Conservation (phyloP, 306 rosid genomes). For the Quercus rubra region DNA sequence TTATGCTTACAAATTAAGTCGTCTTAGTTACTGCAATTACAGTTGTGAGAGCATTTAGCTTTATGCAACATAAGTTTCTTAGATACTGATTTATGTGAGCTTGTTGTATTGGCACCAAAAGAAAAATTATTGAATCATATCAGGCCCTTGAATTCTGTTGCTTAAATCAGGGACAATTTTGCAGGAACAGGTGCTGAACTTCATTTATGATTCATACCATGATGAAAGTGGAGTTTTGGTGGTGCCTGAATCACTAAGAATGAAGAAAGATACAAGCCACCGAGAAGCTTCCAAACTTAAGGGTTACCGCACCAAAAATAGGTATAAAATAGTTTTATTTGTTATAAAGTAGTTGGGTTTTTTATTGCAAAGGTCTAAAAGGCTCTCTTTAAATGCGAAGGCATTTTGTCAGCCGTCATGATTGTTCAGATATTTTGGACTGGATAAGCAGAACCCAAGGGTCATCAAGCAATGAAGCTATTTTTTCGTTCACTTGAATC, state of each 20-base stretch:
- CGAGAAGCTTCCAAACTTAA: conserved; percentile 54
- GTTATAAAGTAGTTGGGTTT: not conserved
- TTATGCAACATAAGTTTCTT: not conserved
- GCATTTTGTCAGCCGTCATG: conserved; percentile 66
- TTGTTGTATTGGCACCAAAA: not conserved
- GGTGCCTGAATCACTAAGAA: conserved; percentile 60
- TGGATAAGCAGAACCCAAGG: conserved; percentile 65
- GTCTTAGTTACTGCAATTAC: not conserved
- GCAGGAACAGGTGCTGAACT: conserved; percentile 71
- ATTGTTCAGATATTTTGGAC: conserved; percentile 65
- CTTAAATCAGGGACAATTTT: conserved; percentile 18
- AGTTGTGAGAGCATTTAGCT: not conserved
- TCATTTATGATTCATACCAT: conserved; percentile 55
- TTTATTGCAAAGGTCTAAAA: conserved; percentile 3
- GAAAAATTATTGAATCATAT: not conserved
- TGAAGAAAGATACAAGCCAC: conserved; percentile 47
- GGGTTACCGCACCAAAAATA: conserved; percentile 62
- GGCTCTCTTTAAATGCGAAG: conserved; percentile 35
- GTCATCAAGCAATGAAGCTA: not conserved
- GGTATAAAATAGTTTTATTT: conserved; percentile 32
- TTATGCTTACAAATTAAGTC: not conserved
- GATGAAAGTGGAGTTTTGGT: conserved; percentile 41
- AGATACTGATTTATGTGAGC: not conserved
- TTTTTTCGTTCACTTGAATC: not conserved
- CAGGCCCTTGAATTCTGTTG: not conserved